Percentiles rank a stretch among this genome's conserved stretches.
These are phyloP conservation scores for Limnanthes douglasii DNA, from an alignment of 345 rosid genomes.

Conservation along the genomic window DNA sequence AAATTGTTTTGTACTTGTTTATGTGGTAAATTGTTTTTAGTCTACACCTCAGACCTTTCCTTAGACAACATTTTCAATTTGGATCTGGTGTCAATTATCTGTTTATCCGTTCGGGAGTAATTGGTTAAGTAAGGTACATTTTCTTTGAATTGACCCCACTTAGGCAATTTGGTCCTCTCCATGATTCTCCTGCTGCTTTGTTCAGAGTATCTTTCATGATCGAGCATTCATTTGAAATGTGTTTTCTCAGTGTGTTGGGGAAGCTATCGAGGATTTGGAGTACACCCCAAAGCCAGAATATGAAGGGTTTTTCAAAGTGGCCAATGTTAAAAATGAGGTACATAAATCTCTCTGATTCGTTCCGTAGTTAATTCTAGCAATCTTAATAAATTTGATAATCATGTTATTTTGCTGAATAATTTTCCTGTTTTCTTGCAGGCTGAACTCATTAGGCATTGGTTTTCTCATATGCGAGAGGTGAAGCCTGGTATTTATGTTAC, in stretches of 20 bases:
- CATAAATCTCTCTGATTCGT: conserved; percentile 6
- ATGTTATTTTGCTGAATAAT: conserved; percentile 8
- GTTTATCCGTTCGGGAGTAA: no score
- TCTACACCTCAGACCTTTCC: no score
- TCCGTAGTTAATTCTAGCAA: conserved; percentile 2
- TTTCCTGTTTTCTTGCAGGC: conserved; percentile 39
- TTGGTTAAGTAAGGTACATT: no score
- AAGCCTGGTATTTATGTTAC: conserved; percentile 96
- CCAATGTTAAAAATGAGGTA: conserved; percentile 78
- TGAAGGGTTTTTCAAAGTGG: conserved; percentile 82
- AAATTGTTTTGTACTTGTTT: no score
- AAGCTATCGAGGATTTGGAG: conserved; percentile 84
- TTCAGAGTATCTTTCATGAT: conserved; percentile 7
- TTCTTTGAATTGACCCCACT: no score
- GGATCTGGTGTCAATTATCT: no score
- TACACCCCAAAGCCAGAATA: conserved; percentile 96
- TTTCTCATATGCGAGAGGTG: conserved; percentile 84
- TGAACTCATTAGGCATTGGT: conserved; percentile 73
- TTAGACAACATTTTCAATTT: no score
- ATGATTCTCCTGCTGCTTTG: background rate
- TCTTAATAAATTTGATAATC: conserved; percentile 1
- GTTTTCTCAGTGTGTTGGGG: conserved; percentile 71
- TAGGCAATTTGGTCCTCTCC: no score
- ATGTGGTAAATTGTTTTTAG: no score
- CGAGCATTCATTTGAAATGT: conserved; percentile 4